Evolutionary conservation across 352 stramenopile species (phyloP), one percentile per base, ranked within the genome.

Genomic region (Pythium insidiosum): DNA sequence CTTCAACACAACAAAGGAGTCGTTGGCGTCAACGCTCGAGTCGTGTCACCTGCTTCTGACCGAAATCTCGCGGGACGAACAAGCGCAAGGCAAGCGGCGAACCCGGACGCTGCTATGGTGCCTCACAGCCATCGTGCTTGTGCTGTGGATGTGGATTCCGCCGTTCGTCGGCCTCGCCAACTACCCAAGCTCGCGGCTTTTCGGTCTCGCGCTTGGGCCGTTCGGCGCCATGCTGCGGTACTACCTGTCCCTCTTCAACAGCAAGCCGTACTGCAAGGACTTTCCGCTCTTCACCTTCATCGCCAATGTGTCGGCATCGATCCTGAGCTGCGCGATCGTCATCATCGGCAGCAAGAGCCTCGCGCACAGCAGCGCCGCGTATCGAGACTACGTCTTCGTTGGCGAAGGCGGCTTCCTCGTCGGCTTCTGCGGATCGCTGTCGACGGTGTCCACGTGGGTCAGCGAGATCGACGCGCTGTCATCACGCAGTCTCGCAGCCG

Each of bases 361-460:
- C 10, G 11, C 13, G 15, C 12, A 42, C 34, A 25, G 25, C 30
- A n/a, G 21, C 22, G 13, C 10, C 53, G 38, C 19, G 4, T 18
- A 33, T 22, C 20, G 41, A 9, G 20, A 19, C 13, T 63, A 56
- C 35, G 16, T 39, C 13, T 53, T 62, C 12, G 35, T 58, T 19
- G 49, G 50, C 16, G 41, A 59, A 21, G 43, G 49, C 6, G 50
- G 41, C 3, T 20, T 63, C 9, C 3, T 63, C 5, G 49, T 52
- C 20, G 58, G 58, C 34, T 67, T 67, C 38, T 61, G 46, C 16
- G 58, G 58, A 7, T 67, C 58, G 42, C 34, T 67, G 15, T 67
- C 58, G 5, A 67, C 58, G 12, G 58, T 67, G 6, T 67, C 58
- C 19, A 61, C 53, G 35, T 67, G 58, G 58, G 48, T 67, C 46